phyloP scores from a whole-genome alignment of 176 grass and related monocot genomes.

The Paspalum notatum region DNA sequence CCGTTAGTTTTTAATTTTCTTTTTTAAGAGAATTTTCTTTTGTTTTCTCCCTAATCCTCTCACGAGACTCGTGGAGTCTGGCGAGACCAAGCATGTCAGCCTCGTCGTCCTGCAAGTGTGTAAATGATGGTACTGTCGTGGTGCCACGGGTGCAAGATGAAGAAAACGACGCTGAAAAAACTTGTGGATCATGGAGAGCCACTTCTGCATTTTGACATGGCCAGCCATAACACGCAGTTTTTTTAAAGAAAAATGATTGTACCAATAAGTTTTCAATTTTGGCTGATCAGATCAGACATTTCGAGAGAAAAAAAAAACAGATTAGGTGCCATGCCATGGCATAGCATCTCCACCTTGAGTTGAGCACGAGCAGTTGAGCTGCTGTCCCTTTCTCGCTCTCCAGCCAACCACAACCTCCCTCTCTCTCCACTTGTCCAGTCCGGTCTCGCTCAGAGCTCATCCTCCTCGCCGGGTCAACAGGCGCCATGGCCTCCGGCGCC shows the following conservation, averaged over 20 bases:
- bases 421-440: slow-evolving; percentile 17
- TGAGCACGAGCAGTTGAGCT: no score
- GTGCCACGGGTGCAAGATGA: background rate
- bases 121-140: no score
- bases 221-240: background rate
- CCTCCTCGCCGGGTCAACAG: background rate
- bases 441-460: background rate
- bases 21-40: background rate
- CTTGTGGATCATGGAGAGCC: slow-evolving; percentile 39
- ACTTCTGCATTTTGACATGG: background rate
- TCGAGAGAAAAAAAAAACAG: background rate
- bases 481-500: slow-evolving; percentile 24
- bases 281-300: background rate
- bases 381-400: no score
- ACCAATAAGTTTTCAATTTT: background rate
- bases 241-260: no score
- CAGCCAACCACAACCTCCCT: background rate
- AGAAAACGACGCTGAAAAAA: background rate
- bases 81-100: background rate
- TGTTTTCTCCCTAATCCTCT: background rate
- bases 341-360: background rate
- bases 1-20: background rate
- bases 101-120: background rate
- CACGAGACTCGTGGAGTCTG: background rate
- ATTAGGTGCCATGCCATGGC: background rate